phyloP scores from a whole-genome alignment of 352 stramenopile species.

The Phytopythium delawarense region DNA sequence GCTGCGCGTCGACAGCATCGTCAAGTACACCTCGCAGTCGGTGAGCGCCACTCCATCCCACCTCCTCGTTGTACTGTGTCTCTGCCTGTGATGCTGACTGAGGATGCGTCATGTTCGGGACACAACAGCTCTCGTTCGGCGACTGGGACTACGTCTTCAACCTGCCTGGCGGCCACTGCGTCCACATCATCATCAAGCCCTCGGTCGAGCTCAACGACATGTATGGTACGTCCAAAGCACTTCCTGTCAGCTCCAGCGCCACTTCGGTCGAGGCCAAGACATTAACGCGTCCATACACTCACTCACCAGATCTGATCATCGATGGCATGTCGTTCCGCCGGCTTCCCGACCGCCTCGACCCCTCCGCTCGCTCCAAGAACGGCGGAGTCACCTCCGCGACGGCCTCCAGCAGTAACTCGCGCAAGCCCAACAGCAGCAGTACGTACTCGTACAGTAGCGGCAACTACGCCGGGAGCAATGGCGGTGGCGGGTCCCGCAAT shows the following conservation, averaged over 20 bases:
- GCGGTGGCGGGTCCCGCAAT: conserved; percentile 34
- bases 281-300: background rate
- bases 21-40: conserved; percentile 74
- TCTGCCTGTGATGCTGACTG: background rate
- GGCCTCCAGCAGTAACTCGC: conserved; percentile 8
- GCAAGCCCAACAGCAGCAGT: conserved; percentile 26
- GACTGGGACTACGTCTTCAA: conserved; percentile 88
- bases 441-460: conserved; percentile 40
- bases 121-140: conserved; percentile 56
- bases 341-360: conserved; percentile 58
- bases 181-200: conserved; percentile 85
- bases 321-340: conserved; percentile 77
- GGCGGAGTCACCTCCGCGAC: conserved; percentile 24
- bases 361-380: conserved; percentile 24
- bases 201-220: conserved; percentile 84
- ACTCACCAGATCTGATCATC: conserved; percentile 66
- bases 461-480: conserved; percentile 4
- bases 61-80: too few relatives aligned
- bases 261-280: too few relatives aligned
- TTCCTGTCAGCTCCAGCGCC: too few relatives aligned
- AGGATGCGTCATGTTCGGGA: background rate
- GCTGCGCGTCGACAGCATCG: conserved; percentile 70
- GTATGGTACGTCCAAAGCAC: conserved; percentile 49
- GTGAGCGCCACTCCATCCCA: conserved; percentile 17
- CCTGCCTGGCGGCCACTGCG: conserved; percentile 65